Base-by-base conservation (phyloP, 1,284 basidiomycete genomes). In the Rhodotorula mucilaginosa region DNA sequence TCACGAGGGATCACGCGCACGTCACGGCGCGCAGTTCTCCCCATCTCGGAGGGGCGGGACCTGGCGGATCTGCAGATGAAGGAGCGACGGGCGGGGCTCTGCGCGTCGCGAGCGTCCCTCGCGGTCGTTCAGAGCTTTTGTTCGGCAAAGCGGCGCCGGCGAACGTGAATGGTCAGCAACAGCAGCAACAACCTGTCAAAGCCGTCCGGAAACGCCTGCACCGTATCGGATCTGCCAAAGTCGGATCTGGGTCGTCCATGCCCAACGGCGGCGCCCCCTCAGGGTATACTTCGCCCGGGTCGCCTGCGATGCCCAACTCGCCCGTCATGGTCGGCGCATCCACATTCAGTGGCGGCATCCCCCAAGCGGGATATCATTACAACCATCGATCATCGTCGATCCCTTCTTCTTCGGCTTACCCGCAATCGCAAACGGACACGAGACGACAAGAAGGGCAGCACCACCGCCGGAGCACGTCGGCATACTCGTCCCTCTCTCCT, bases 1-100 rank as follows among this genome's bases (percentile, higher is more conserved):
- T 93, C 81, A 95, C 93, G 16, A 87, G 92, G 61, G 89, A 89
- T 10, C 84, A 93, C 58, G 88, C 90, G 73, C 93, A 96, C 82
- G 94, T 94, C 79, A 92, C 92, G 7, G 74, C 70, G 23, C 46
- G 74, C 4, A 66, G 63, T 19, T 63, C 52, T 8, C 74, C 74
- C 3, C 61, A 73, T 52, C n/a, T 58, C 44, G 44, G 44, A 13
- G 23, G 44, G 23, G 23, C 26, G 5, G 19, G 26, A 26, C 29
- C 26, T 18, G 7, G 12, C 16, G 15, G n/a, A 15, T 29, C 52
- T 26, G 46, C 58, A 23, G 64, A 49, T 19, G 15, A 29, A 8
- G 8, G 62, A 10, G 48, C 68, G 48, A 10, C 47, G 56, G 29
- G 59, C 46, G 34, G 23, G 10, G 13, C 39, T 2, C 46, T 39